phyloP scores from a whole-genome alignment of 495 filamentous ascomycete species.

The Lasiosphaeria miniovina region DNA sequence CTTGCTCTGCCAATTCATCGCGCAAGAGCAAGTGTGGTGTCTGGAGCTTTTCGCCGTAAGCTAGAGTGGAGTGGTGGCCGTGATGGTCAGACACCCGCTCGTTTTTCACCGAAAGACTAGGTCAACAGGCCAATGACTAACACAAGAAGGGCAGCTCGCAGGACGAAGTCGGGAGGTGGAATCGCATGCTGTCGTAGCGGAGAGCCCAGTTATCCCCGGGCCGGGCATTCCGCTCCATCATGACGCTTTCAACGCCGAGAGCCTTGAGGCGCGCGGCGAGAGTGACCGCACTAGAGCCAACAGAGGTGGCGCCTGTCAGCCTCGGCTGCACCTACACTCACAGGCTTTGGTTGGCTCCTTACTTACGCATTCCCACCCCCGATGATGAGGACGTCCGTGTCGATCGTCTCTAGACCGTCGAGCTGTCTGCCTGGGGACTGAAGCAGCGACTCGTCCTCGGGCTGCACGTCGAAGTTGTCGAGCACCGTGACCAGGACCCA shows the following conservation, averaged over 20 bases:
- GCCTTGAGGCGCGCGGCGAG: conserved; percentile 35
- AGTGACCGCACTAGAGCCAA: conserved; percentile 16
- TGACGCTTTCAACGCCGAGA: conserved; percentile 32
- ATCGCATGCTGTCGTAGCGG: conserved; percentile 33
- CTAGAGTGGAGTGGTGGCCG: conserved; percentile 15
- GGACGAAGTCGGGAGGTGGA: conserved; percentile 30
- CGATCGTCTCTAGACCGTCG: conserved; percentile 15
- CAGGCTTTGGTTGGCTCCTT: background rate
- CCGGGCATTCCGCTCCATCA: conserved; percentile 29
- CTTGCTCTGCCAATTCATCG: conserved; percentile 29
- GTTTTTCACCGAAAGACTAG: too few species aligned
- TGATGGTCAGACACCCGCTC: too few species aligned
- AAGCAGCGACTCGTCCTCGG: conserved; percentile 30
- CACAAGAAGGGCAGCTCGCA: conserved; percentile 29
- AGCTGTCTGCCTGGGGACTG: conserved; percentile 18
- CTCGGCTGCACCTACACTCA: background rate
- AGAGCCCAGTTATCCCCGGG: conserved; percentile 36
- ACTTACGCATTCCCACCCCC: conserved; percentile 35
- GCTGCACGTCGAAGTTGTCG: conserved; percentile 23
- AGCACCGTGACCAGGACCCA: conserved; percentile 34
- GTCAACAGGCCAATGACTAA: conserved; percentile 11
- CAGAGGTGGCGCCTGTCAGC: background rate
- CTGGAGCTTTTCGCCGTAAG: conserved; percentile 15
- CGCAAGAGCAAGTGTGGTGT: conserved; percentile 18
- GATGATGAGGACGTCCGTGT: conserved; percentile 36